Evolutionary conservation across 1,284 basidiomycete genomes (phyloP), one percentile per base, ranked within the genome.

Genomic region (Schizophyllum commune): DNA sequence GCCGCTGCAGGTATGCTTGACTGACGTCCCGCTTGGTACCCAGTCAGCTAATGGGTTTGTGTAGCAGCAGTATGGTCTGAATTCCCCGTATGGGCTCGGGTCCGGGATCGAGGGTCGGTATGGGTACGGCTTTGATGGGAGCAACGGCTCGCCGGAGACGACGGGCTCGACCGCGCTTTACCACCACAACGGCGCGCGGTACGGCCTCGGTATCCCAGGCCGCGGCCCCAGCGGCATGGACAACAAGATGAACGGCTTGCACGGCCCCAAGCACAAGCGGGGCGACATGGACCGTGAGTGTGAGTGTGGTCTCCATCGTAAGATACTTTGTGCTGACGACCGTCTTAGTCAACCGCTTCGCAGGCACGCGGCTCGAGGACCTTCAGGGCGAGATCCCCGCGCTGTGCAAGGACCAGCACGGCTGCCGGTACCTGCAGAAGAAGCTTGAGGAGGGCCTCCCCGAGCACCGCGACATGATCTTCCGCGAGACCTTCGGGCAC

Each of bases 391-490:
- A 98, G 74, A 96, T 99, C 67, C 87, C 95, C 32, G 81, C 85
- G 15, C 77, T 99, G 32, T 98, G 96, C 85, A 98, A 98, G 76
- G 97, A 99, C 74, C 97, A 99, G 76, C 97, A 99, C 74, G 97
- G 97, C 2, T 99, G 97, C 73, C 88, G 97, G 51, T 99, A 98
- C 73, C 78, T 99, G 61, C 97, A 99, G 76, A 99, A 99, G 86
- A 99, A 99, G 77, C 83, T 99, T 52, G 97, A 99, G 74, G 97
- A 99, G 71, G 92, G 92, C 63, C 85, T 91, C 64, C 84, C 94
- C 15, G 92, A 96, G 73, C 94, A 98, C 76, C 88, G 97, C 62
- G 97, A 99, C 72, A 96, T 99, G 91, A 99, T 99, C 74, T 99
- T 98, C 82, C 85, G 91, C 65, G 97, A 99, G 79, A 98, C 96